These are phyloP conservation scores for Tillandsia fasciculata DNA, from an alignment of 176 grass and related monocot genomes.

Conservation along the genomic window DNA sequence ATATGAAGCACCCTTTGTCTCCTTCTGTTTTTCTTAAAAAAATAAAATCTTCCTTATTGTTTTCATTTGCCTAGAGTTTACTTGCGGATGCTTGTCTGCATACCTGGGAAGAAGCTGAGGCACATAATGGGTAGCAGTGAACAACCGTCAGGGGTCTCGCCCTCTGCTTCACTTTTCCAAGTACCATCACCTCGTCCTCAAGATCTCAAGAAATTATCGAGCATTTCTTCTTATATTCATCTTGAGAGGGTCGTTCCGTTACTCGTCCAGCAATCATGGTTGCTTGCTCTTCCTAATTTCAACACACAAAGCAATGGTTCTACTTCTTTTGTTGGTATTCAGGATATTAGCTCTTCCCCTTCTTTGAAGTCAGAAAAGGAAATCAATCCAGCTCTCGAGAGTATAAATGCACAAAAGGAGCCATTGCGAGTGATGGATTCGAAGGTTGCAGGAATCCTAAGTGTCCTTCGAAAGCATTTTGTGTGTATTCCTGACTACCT, in stretches of 20 bases:
- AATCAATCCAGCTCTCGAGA: conserved; percentile 27
- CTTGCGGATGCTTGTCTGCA: conserved; percentile 73
- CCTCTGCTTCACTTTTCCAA: conserved; percentile 62
- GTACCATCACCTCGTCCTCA: conserved; percentile 36
- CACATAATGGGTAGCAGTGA: conserved; percentile 51
- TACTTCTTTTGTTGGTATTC: conserved; percentile 39
- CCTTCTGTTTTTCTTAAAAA: not conserved
- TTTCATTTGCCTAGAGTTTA: conserved; percentile 50
- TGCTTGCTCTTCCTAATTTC: conserved; percentile 50
- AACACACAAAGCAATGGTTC: conserved; percentile 35
- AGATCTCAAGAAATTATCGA: conserved; percentile 41
- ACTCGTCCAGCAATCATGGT: conserved; percentile 84
- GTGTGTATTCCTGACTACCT: conserved; percentile 61
- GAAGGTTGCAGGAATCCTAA: conserved; percentile 52
- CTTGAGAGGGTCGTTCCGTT: conserved; percentile 59
- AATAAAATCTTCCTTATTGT: conserved; percentile 11
- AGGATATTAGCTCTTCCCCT: conserved; percentile 33
- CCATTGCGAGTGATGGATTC: conserved; percentile 60
- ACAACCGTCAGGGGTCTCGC: conserved; percentile 40
- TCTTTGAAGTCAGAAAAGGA: conserved; percentile 29
- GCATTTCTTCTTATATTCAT: conserved; percentile 68
- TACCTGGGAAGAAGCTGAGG: conserved; percentile 88
- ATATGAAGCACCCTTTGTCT: conserved; percentile 7
- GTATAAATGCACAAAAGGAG: conserved; percentile 42
- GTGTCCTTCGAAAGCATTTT: conserved; percentile 68